Conservation (phyloP, 345 rosid genomes). For the Eucalyptus lansdowneana region DNA sequence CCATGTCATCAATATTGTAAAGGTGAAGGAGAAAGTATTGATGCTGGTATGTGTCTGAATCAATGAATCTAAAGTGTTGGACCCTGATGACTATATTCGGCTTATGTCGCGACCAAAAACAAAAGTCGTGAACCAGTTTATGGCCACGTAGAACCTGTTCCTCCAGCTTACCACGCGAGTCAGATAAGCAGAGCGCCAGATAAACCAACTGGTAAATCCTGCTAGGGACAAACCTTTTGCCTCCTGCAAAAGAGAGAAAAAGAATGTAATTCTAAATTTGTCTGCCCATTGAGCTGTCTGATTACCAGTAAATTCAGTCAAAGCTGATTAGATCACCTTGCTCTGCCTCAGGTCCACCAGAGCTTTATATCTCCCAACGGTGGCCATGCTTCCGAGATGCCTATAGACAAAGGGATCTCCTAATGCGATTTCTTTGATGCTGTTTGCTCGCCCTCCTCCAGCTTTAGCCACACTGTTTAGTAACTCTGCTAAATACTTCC, state of each 20-base stretch:
- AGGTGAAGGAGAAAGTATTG: neutral
- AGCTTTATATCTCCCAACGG: conserved; percentile 84
- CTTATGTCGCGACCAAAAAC: conserved; percentile 89
- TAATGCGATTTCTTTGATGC: conserved; percentile 36
- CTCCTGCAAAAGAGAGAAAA: conserved; percentile 23
- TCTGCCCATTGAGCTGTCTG: neutral
- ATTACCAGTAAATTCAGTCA: neutral
- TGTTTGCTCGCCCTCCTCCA: conserved; percentile 68
- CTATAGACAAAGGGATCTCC: conserved; percentile 77
- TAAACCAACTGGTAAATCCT: conserved; percentile 77
- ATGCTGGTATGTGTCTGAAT: neutral
- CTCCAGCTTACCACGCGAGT: conserved; percentile 96
- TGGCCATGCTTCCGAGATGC: conserved; percentile 98
- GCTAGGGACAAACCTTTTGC: conserved; percentile 66
- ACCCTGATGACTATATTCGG: conserved; percentile 20
- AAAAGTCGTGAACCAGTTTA: conserved; percentile 83
- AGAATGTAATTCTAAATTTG: neutral
- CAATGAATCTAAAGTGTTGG: neutral
- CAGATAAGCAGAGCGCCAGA: conserved; percentile 97
- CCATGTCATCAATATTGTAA: neutral
- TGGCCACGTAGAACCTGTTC: conserved; percentile 78
- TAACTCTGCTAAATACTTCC: conserved; percentile 56
- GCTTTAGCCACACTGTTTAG: conserved; percentile 54
- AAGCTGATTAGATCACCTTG: conserved; percentile 38
- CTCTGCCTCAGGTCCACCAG: conserved; percentile 87